Conservation (phyloP, 208 protist species). For the Dictyostelium gargantuum region DNA sequence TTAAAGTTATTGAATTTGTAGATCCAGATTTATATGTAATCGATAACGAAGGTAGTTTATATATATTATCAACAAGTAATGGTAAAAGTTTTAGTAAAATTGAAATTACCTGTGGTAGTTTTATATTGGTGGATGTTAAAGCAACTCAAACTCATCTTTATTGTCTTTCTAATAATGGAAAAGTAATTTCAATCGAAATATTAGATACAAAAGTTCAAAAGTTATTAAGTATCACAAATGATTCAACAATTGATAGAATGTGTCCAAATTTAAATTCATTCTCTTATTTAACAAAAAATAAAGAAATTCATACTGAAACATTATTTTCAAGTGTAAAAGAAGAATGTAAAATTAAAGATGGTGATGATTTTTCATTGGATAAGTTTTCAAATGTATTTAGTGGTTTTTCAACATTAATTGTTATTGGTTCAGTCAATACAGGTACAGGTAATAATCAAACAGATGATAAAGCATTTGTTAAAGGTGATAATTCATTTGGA, state of each 20-base stretch:
- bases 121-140: neutral
- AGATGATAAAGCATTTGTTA: neutral
- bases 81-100: neutral
- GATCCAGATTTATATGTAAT: neutral
- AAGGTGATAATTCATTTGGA: constrained; percentile 27
- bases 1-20: neutral
- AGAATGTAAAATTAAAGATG: neutral
- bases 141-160: neutral
- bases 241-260: neutral
- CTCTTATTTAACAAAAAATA: neutral
- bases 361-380: neutral
- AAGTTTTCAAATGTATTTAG: neutral
- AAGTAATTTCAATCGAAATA: neutral
- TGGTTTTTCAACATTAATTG: neutral
- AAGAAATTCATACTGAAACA: neutral
- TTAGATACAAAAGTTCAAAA: neutral
- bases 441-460: neutral
- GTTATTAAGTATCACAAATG: neutral
- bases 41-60: neutral
- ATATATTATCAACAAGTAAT: neutral
- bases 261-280: neutral
- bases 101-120: neutral
- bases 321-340: neutral
- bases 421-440: neutral
- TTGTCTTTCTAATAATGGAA: neutral